These are phyloP conservation scores for sorghum (Sorghum bicolor) DNA, from an alignment of 176 grass and related monocot genomes.

Conservation along the genomic window Sorghum_bicolor_NCBIv3 NC_012878.2:14811001-14811500, in stretches of 20 bases:
- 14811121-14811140: slow-evolving; percentile 99
- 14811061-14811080: slow-evolving; percentile 21
- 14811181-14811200: slow-evolving; percentile 98
- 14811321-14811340: neutral
- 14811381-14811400: slow-evolving; percentile 85
- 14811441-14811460: slow-evolving; percentile 90
- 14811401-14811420: slow-evolving; percentile 90
- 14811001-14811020: neutral
- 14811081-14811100: slow-evolving; percentile 98
- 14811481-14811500: slow-evolving; percentile 91
- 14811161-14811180: slow-evolving; percentile 96
- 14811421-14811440: slow-evolving; percentile 76
- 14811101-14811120: slow-evolving; percentile 96
- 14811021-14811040: slow-evolving; percentile 11
- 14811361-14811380: slow-evolving; percentile 47
- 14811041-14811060: slow-evolving; percentile 26
- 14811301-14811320: neutral
- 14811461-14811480: slow-evolving; percentile 98
- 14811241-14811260: slow-evolving; percentile 91
- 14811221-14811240: slow-evolving; percentile 79
- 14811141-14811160: slow-evolving; percentile 98
- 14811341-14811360: slow-evolving; percentile 28
- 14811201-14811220: slow-evolving; percentile 94
- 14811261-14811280: slow-evolving; percentile 81
- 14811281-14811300: slow-evolving; percentile 66